Conservation (phyloP, 768 basidiomycete species). For the Leccinum subgranulosum region DNA sequence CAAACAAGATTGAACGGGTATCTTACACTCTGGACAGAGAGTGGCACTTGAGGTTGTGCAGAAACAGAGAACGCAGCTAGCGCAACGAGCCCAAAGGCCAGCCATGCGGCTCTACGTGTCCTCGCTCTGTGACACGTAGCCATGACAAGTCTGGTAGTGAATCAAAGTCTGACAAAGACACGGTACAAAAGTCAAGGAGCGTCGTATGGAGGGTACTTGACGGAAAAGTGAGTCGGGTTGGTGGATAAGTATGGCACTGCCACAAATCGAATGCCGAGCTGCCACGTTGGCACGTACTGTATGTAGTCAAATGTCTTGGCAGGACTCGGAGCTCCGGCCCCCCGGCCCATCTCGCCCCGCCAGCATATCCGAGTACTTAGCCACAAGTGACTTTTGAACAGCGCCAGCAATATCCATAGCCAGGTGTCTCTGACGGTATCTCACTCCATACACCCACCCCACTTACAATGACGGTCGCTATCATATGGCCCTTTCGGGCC, state of each 20-base stretch:
- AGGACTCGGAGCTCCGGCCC: too few relatives aligned
- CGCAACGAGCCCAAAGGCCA: slow-evolving; percentile 58
- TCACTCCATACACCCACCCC: background rate
- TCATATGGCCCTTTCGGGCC: slow-evolving; percentile 9
- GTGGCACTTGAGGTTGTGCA: slow-evolving; percentile 30
- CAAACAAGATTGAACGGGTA: background rate
- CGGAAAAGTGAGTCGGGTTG: background rate
- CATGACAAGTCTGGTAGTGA: slow-evolving; percentile 12
- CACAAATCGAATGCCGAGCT: slow-evolving; percentile 2
- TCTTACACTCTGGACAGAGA: slow-evolving; percentile 20
- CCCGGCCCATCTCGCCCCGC: too few relatives aligned
- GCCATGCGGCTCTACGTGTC: slow-evolving; percentile 50
- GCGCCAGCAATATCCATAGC: background rate
- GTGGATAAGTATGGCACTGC: slow-evolving; percentile 7
- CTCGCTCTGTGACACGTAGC: slow-evolving; percentile 16
- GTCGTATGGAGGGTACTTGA: background rate
- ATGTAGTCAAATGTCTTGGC: too few relatives aligned
- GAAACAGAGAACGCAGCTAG: slow-evolving; percentile 45
- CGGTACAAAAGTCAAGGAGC: background rate
- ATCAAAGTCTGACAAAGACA: background rate
- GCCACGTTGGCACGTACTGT: slow-evolving; percentile 14
- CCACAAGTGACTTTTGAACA: background rate
- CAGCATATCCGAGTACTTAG: too few relatives aligned
- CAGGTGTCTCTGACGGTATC: background rate
- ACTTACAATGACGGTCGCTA: background rate